Evolutionary conservation across 2,329 filamentous ascomycete genomes (phyloP).

Genomic region (Fusarium sterilihyphosum): DNA sequence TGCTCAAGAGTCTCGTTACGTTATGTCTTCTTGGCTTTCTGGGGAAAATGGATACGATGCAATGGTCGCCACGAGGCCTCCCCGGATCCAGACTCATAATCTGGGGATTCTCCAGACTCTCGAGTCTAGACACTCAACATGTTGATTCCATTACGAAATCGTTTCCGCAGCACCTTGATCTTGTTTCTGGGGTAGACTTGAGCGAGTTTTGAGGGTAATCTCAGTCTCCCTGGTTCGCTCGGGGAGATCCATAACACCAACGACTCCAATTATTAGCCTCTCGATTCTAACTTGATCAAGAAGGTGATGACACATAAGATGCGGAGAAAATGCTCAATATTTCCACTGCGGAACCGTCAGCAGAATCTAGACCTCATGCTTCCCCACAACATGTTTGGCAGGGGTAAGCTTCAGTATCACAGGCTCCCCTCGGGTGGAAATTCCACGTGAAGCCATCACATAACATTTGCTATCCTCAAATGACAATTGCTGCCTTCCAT

Average conservation of each 20-base stretch:
- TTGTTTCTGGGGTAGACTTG: conserved; percentile 28
- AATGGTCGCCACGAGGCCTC: conserved; percentile 20
- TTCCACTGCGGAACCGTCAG: conserved; percentile 33
- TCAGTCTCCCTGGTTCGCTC: conserved; percentile 15
- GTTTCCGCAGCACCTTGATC: conserved; percentile 21
- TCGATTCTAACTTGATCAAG: conserved; percentile 15
- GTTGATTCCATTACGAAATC: conserved; percentile 37
- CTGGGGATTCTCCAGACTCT: conserved; percentile 34
- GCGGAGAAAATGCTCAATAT: conserved; percentile 26
- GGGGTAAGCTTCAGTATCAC: neutral
- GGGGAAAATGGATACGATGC: conserved; percentile 31
- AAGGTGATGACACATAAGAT: conserved; percentile 28
- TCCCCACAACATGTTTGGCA: conserved; percentile 1
- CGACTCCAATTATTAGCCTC: conserved; percentile 39
- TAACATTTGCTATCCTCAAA: conserved; percentile 7
- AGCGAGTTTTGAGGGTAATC: conserved; percentile 15
- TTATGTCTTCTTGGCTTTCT: conserved; percentile 31
- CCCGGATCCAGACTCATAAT: conserved; percentile 14
- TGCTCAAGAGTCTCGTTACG: conserved; percentile 7
- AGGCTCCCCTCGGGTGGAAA: neutral
- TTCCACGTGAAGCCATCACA: conserved; percentile 23
- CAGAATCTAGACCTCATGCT: conserved; percentile 30
- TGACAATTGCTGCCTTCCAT: neutral
- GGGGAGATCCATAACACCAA: conserved; percentile 20
- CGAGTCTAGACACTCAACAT: conserved; percentile 22